Percentiles rank a stretch among this genome's conserved stretches.
These are phyloP conservation scores for Lolium rigidum DNA, from an alignment of 176 grass and related monocot genomes.

Conservation along the genomic window DNA sequence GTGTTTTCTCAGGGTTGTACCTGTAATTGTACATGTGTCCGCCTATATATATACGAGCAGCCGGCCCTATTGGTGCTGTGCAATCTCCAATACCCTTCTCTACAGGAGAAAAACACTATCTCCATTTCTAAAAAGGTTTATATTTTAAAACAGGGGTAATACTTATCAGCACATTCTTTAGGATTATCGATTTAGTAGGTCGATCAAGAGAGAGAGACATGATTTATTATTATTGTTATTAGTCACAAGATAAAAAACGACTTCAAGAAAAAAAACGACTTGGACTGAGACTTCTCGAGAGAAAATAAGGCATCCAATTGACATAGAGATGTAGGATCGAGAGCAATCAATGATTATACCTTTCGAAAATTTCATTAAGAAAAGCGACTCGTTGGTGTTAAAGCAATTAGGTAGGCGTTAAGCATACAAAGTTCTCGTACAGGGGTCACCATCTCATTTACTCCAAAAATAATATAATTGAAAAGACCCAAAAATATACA, in stretches of 20 bases:
- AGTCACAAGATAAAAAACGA: slow-evolving; percentile 1
- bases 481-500: not conserved
- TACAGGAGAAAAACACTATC: too few species aligned
- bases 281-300: not conserved
- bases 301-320: slow-evolving; percentile 3
- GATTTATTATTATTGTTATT: not conserved
- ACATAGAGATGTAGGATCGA: not conserved
- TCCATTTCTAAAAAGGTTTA: too few species aligned
- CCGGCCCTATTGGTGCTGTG: too few species aligned
- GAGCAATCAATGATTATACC: slow-evolving; percentile 13
- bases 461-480: too few species aligned
- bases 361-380: not conserved
- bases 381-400: slow-evolving; percentile 1
- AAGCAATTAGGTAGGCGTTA: slow-evolving; percentile 44
- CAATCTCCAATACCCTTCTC: too few species aligned
- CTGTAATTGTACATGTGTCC: too few species aligned
- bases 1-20: too few species aligned
- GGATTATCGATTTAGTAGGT: too few species aligned
- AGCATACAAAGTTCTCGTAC: not conserved
- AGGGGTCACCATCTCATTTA: not conserved
- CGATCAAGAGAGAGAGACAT: not conserved
- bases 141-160: too few species aligned
- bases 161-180: too few species aligned
- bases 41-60: too few species aligned
- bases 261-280: not conserved